phyloP scores from a whole-genome alignment of 1,139 yeast genomes.

The Kluyveromyces sp. region DNA sequence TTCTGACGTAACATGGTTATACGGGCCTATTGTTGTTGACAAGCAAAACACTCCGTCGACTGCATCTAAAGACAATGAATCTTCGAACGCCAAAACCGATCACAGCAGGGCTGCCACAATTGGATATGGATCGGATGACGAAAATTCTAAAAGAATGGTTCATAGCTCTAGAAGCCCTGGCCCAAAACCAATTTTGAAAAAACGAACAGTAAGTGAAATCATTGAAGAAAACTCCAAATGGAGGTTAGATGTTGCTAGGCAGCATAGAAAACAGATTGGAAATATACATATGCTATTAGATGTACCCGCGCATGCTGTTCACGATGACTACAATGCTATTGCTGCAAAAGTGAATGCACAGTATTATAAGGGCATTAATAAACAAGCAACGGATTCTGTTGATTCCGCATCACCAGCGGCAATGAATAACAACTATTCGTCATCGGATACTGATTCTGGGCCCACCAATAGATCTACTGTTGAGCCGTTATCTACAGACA shows the following conservation, averaged over 20 bases:
- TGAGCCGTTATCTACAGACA: not conserved
- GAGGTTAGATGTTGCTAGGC: conserved; percentile 30
- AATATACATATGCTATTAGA: conserved; percentile 21
- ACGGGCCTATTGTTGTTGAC: conserved; percentile 46
- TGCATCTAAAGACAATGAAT: conserved; percentile 21
- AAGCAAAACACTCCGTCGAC: conserved; percentile 37
- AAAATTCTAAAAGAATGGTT: conserved; percentile 27
- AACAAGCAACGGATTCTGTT: not conserved
- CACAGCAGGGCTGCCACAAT: conserved; percentile 4
- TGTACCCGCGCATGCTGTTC: conserved; percentile 19
- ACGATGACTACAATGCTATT: conserved; percentile 47
- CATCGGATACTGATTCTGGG: not conserved
- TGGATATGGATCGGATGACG: conserved; percentile 38
- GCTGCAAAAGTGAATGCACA: conserved; percentile 56
- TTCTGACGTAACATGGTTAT: conserved; percentile 74
- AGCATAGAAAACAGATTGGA: conserved; percentile 24
- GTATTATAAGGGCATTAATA: conserved; percentile 25
- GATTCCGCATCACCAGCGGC: not conserved
- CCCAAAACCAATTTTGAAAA: conserved; percentile 71
- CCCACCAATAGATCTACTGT: not conserved
- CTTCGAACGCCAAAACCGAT: conserved; percentile 14
- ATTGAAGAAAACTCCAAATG: conserved; percentile 31
- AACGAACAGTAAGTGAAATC: conserved; percentile 71
- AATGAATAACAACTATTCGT: not conserved
- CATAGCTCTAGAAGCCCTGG: conserved; percentile 15